Evolutionary conservation across 345 rosid species (phyloP).

Genomic region (Hevea brasiliensis): DNA sequence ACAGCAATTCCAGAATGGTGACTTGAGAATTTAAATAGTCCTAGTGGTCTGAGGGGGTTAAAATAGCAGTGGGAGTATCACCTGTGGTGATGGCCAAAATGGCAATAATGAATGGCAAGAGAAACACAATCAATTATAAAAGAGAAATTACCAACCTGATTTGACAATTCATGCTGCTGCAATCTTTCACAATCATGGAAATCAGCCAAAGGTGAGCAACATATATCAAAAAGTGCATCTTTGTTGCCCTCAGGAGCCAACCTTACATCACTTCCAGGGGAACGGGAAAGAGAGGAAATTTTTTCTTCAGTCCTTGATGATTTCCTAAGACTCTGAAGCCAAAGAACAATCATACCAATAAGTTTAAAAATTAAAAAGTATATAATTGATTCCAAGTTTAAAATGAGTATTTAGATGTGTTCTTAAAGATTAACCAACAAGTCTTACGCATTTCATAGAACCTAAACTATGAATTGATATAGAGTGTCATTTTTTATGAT

Average conservation of each 20-base stretch:
- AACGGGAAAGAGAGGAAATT: conserved; percentile 30
- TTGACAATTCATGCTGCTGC: conserved; percentile 49
- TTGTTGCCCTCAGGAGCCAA: conserved; percentile 44
- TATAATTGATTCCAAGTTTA: conserved; percentile 6
- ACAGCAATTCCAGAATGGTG: not conserved
- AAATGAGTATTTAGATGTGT: not conserved
- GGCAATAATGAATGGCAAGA: conserved; percentile 1
- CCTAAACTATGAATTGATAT: not conserved
- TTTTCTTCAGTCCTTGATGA: conserved; percentile 32
- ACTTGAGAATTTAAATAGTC: not conserved
- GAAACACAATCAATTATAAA: not conserved
- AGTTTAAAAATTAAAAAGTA: not conserved
- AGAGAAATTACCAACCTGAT: conserved; percentile 48
- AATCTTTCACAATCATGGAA: conserved; percentile 75
- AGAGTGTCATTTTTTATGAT: not conserved
- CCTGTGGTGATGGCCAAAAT: not conserved
- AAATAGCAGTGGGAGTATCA: not conserved
- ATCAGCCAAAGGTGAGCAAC: conserved; percentile 66
- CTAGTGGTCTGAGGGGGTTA: not conserved
- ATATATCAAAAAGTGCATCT: conserved; percentile 49
- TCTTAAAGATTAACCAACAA: not conserved
- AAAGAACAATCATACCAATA: conserved; percentile 13
- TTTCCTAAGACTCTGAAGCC: conserved; percentile 44
- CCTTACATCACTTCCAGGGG: conserved; percentile 49
- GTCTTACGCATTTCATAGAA: not conserved